Conservation (phyloP, 169 alveolate genomes). For the Plasmodium gaboni region DNA sequence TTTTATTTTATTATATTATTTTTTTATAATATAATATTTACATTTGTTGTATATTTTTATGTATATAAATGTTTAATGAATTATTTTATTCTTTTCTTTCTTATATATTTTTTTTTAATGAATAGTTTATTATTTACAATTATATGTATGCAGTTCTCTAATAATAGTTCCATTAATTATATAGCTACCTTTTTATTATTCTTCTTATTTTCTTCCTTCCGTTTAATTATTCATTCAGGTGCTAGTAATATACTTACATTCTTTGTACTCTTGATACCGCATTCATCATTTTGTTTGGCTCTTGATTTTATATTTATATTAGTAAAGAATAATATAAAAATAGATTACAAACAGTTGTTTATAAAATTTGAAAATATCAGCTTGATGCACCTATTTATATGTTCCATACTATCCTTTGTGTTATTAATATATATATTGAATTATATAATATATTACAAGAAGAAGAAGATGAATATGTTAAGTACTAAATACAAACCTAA, state of each 20-base stretch:
- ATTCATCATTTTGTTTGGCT: conserved; percentile 54
- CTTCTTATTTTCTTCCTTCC: conserved; percentile 54
- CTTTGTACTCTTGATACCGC: conserved; percentile 51
- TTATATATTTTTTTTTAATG: conserved; percentile 28
- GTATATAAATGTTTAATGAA: conserved; percentile 13
- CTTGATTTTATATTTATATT: conserved; percentile 58
- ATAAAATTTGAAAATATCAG: conserved; percentile 31
- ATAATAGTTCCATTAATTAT: conserved; percentile 58
- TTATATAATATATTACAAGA: conserved; percentile 23
- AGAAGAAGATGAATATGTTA: neutral
- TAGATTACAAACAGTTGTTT: conserved; percentile 20
- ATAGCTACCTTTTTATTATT: conserved; percentile 52
- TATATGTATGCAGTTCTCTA: conserved; percentile 59
- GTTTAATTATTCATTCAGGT: conserved; percentile 70
- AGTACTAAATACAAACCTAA: neutral
- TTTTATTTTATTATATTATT: conserved; percentile 49
- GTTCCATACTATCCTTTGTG: conserved; percentile 30
- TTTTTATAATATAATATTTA: conserved; percentile 43
- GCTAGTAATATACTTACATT: neutral
- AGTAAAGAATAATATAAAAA: conserved; percentile 41
- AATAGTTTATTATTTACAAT: conserved; percentile 60
- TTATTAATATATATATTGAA: conserved; percentile 18
- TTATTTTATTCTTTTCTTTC: conserved; percentile 28
- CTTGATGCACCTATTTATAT: conserved; percentile 30
- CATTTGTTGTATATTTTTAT: conserved; percentile 26